Evolutionary conservation across 2,329 filamentous ascomycete species (phyloP).

Genomic region (Verticillium isaacii): DNA sequence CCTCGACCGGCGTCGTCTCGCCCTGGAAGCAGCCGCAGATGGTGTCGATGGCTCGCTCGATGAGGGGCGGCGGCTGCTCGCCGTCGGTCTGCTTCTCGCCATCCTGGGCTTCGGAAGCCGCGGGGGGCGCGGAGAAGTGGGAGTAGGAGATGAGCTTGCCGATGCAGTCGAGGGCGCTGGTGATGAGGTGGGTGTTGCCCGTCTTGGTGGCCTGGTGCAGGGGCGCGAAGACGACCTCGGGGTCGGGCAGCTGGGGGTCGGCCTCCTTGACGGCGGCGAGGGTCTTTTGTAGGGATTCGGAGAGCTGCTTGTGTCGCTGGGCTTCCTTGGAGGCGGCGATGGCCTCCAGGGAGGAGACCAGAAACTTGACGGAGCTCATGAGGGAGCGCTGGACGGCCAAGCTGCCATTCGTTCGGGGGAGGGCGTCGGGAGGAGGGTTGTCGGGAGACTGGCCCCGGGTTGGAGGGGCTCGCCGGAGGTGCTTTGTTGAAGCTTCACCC

Average conservation of each 20-base stretch:
- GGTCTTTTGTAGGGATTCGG: conserved; percentile 75
- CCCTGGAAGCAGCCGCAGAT: conserved; percentile 99
- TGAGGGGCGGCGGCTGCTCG: conserved; percentile 58
- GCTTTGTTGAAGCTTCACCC: conserved; percentile 3
- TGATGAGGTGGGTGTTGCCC: conserved; percentile 78
- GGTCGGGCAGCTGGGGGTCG: conserved; percentile 76
- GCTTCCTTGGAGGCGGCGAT: conserved; percentile 92
- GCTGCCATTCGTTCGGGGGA: conserved; percentile 36
- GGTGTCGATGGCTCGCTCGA: conserved; percentile 96
- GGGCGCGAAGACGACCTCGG: conserved; percentile 87
- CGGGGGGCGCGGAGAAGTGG: conserved; percentile 73
- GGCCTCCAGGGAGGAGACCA: conserved; percentile 86
- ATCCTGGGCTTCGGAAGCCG: conserved; percentile 27
- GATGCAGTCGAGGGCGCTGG: conserved; percentile 91
- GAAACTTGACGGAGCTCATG: conserved; percentile 93
- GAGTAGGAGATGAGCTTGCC: conserved; percentile 99
- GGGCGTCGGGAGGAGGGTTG: neutral
- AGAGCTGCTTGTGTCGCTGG: conserved; percentile 76
- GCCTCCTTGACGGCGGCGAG: conserved; percentile 81
- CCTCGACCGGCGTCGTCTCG: conserved; percentile 84
- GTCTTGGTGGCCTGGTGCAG: conserved; percentile 86
- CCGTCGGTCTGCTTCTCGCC: conserved; percentile 13
- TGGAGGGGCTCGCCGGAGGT: neutral
- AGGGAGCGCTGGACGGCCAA: conserved; percentile 44
- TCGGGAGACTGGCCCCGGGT: neutral